Evolutionary conservation across 2,329 filamentous ascomycete genomes (phyloP).

Genomic region (Paracoccidioides lutzii): DNA sequence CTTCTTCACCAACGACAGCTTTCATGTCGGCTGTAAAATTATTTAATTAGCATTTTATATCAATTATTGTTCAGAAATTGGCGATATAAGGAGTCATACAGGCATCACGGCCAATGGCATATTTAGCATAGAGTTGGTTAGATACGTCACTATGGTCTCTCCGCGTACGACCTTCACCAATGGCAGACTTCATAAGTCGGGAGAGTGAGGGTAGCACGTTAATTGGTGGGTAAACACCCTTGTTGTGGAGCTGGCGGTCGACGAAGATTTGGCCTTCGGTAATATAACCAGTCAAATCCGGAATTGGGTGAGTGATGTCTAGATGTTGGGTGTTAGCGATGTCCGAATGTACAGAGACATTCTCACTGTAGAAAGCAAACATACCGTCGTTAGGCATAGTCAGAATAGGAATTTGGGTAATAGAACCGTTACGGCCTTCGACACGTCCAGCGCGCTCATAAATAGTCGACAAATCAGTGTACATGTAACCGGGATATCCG

Average conservation of each 20-base stretch:
- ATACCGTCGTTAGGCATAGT: slow-evolving; percentile 96
- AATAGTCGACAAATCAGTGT: slow-evolving; percentile 99
- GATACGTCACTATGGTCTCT: slow-evolving; percentile 97
- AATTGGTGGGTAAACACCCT: slow-evolving; percentile 96
- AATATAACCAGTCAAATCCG: slow-evolving; percentile 97
- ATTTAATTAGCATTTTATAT: background rate
- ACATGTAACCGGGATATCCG: slow-evolving; percentile 99
- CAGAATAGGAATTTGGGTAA: slow-evolving; percentile 96
- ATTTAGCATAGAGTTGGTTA: slow-evolving; percentile 99
- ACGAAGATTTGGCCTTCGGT: slow-evolving; percentile 98
- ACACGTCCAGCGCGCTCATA: slow-evolving; percentile 99
- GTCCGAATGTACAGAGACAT: background rate
- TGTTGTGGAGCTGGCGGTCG: slow-evolving; percentile 86
- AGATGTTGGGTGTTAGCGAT: background rate
- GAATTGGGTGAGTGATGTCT: slow-evolving; percentile 97
- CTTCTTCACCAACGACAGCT: slow-evolving; percentile 96
- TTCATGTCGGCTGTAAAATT: slow-evolving; percentile 69
- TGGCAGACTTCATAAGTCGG: slow-evolving; percentile 99
- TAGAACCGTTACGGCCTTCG: slow-evolving; percentile 89
- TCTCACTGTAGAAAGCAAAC: slow-evolving; percentile 7
- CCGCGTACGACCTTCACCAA: slow-evolving; percentile 91
- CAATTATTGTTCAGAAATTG: background rate
- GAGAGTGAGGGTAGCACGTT: slow-evolving; percentile 96
- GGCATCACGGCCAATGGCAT: slow-evolving; percentile 95
- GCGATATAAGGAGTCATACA: slow-evolving; percentile 21